Percentiles rank a stretch among this genome's conserved stretches.
Conservation (phyloP, 1,139 yeast genomes). For the Blastobotrys illinoisensis region DNA sequence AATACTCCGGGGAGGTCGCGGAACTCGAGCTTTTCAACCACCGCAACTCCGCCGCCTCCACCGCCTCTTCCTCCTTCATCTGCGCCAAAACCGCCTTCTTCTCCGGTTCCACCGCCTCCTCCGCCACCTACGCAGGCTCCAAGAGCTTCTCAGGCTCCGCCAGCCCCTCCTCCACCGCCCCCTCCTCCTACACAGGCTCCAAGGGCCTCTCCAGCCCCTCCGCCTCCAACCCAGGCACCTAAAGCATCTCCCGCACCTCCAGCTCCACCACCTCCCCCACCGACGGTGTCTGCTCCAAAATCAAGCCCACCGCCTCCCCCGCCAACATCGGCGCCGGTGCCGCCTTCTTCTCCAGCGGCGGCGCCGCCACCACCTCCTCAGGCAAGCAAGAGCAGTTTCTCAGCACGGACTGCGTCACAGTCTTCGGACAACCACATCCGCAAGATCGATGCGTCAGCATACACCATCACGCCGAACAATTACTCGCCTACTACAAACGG, state of each 20-base stretch:
- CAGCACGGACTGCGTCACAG: slow-evolving; percentile 22
- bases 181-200: slow-evolving; percentile 21
- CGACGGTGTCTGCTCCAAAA: slow-evolving; percentile 26
- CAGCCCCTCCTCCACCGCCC: slow-evolving; percentile 23
- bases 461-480: slow-evolving; percentile 25
- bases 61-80: slow-evolving; percentile 6
- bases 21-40: not conserved
- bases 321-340: slow-evolving; percentile 22
- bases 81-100: slow-evolving; percentile 6
- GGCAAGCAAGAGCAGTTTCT: slow-evolving; percentile 16
- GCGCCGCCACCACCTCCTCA: slow-evolving; percentile 16
- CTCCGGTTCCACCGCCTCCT: slow-evolving; percentile 11
- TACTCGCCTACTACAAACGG: slow-evolving; percentile 14
- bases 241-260: slow-evolving; percentile 19
- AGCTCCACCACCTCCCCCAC: slow-evolving; percentile 31
- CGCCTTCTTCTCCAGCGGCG: slow-evolving; percentile 17
- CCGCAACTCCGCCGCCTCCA: slow-evolving; percentile 6
- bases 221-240: slow-evolving; percentile 20
- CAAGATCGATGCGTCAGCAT: slow-evolving; percentile 30
- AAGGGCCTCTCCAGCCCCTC: slow-evolving; percentile 18
- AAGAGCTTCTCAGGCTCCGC: slow-evolving; percentile 24
- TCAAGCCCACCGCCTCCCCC: slow-evolving; percentile 24
- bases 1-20: not conserved
- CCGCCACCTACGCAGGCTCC: slow-evolving; percentile 12
- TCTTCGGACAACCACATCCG: slow-evolving; percentile 20